A percentile compares a stretch with the other conserved stretches of the same genome.
Evolutionary conservation across 495 filamentous ascomycete genomes (phyloP).

Genomic region (Aspergillus homomorphus): DNA sequence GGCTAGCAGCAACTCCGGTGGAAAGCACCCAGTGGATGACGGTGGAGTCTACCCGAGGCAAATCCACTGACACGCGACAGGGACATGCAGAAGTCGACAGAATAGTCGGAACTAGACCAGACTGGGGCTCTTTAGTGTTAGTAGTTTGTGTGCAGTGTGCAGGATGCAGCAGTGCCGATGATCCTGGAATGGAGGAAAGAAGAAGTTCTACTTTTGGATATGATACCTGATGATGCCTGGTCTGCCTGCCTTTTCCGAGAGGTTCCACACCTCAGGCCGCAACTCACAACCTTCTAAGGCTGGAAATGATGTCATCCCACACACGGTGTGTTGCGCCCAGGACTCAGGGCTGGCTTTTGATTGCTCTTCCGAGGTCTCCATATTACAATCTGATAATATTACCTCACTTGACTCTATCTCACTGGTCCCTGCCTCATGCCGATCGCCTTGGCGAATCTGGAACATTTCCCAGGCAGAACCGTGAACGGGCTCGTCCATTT

Average conservation of each 20-base stretch:
- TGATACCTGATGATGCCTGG: too few relatives aligned
- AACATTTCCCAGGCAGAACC: constrained; percentile 1
- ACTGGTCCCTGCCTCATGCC: not conserved
- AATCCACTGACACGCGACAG: not conserved
- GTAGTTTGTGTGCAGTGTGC: too few relatives aligned
- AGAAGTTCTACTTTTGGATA: too few relatives aligned
- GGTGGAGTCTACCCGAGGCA: not conserved
- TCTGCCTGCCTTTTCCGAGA: too few relatives aligned
- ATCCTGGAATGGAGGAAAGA: too few relatives aligned
- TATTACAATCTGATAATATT: not conserved
- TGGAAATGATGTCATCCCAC: not conserved
- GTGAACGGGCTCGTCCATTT: not conserved
- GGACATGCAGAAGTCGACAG: too few relatives aligned
- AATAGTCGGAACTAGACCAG: too few relatives aligned
- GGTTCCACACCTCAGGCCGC: not conserved
- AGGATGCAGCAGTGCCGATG: too few relatives aligned
- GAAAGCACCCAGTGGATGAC: not conserved
- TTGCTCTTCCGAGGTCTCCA: not conserved
- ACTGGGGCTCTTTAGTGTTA: too few relatives aligned
- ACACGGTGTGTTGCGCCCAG: not conserved
- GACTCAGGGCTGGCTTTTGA: not conserved
- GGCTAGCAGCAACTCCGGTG: not conserved
- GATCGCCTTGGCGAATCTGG: constrained; percentile 1
- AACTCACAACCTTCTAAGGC: too few relatives aligned
- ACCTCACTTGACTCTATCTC: not conserved